Conservation (phyloP, 1,284 basidiomycete species). For the Moesziomyces sp. region DNA sequence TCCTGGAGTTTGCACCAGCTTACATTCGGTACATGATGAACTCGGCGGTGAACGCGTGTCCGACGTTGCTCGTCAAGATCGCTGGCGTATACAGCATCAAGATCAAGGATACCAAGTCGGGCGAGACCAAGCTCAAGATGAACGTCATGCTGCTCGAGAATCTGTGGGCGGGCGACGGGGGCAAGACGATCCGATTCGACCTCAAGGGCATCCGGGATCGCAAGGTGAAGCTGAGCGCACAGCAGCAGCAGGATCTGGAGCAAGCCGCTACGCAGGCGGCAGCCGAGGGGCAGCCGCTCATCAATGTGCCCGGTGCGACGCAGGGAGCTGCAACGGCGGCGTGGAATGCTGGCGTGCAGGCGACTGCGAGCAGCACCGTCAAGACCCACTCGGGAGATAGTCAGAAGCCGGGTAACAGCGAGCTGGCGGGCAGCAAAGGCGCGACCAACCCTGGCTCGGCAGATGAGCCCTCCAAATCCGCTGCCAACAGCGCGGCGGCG, state of each 20-base stretch:
- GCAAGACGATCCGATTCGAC: slow-evolving; percentile 51
- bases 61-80: slow-evolving; percentile 63
- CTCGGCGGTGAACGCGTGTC: slow-evolving; percentile 49
- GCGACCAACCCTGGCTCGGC: too few relatives aligned
- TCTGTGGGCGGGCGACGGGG: slow-evolving; percentile 54
- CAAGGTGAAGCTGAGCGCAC: slow-evolving; percentile 45
- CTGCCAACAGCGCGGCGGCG: background rate
- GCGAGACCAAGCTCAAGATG: slow-evolving; percentile 59
- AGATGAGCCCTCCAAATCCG: too few relatives aligned
- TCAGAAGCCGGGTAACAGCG: slow-evolving; percentile 3
- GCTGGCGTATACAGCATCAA: slow-evolving; percentile 62
- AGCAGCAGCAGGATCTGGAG: slow-evolving; percentile 38
- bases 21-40: slow-evolving; percentile 63
- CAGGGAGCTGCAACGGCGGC: slow-evolving; percentile 28
- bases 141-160: slow-evolving; percentile 62
- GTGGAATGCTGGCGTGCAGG: slow-evolving; percentile 22
- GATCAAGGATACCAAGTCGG: slow-evolving; percentile 57
- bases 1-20: slow-evolving; percentile 60
- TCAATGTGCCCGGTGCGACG: slow-evolving; percentile 28
- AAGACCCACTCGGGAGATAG: slow-evolving; percentile 6
- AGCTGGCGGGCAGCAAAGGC: slow-evolving; percentile 1
- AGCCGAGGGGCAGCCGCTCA: slow-evolving; percentile 15
- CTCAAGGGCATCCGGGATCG: slow-evolving; percentile 62
- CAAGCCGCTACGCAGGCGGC: slow-evolving; percentile 18
- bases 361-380: background rate